Percentiles rank a stretch among this genome's conserved stretches.
phyloP scores from a whole-genome alignment of 2,329 filamentous ascomycete genomes.

The Beauveria bassiana region DNA sequence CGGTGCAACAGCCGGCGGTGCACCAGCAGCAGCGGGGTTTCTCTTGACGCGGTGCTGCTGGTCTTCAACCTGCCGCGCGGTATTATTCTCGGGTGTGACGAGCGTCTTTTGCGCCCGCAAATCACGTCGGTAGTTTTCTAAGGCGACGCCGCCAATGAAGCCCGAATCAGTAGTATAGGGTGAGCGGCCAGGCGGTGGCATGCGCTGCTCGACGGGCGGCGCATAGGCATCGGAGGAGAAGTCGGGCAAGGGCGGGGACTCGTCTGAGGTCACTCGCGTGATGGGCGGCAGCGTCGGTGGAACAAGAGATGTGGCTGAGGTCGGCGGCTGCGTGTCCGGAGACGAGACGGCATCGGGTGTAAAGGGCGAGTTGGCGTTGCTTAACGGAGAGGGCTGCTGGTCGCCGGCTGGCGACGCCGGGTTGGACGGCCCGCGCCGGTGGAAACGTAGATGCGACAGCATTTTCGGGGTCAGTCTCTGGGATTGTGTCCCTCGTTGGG shows the following conservation, averaged over 20 bases:
- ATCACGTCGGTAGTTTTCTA: conserved; percentile 42
- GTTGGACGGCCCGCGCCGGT: conserved; percentile 48
- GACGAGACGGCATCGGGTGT: conserved; percentile 30
- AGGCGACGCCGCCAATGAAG: conserved; percentile 48
- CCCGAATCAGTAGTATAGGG: conserved; percentile 32
- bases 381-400: conserved; percentile 30
- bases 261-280: conserved; percentile 37
- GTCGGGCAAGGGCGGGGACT: conserved; percentile 22
- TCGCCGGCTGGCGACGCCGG: conserved; percentile 46
- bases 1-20: not conserved
- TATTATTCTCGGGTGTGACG: conserved; percentile 11
- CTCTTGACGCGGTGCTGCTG: conserved; percentile 3
- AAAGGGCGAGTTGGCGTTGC: conserved; percentile 33
- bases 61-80: conserved; percentile 10
- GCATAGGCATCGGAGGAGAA: conserved; percentile 9
- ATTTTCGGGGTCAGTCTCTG: conserved; percentile 21
- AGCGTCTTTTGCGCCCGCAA: conserved; percentile 19
- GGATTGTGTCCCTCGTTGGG: not conserved
- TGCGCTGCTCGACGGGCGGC: conserved; percentile 15
- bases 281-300: conserved; percentile 46
- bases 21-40: not conserved
- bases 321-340: conserved; percentile 28
- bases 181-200: conserved; percentile 24
- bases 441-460: conserved; percentile 50
- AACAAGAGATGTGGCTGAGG: conserved; percentile 28